Percentiles rank a stretch among this genome's conserved stretches.
These are phyloP conservation scores for Diaporthe destruens DNA, from an alignment of 2,329 filamentous ascomycete genomes.

Conservation along the genomic window DNA sequence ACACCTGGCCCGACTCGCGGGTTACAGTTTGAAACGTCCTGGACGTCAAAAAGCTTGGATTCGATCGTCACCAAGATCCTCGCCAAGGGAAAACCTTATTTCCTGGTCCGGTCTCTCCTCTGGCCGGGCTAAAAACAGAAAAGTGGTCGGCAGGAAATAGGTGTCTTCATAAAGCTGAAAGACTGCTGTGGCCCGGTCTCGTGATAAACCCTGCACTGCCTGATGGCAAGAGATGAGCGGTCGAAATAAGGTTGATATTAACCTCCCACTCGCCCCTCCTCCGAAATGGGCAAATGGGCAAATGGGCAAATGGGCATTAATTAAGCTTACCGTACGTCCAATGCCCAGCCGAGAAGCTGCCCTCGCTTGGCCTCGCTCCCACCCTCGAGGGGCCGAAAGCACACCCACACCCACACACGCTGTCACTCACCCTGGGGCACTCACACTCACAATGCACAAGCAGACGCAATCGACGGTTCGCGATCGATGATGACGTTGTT, in stretches of 20 bases:
- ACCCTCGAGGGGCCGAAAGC: neutral
- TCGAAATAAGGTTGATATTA: slow-evolving; percentile 34
- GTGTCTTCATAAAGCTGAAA: slow-evolving; percentile 17
- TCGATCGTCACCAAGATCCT: slow-evolving; percentile 29
- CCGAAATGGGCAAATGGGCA: slow-evolving; percentile 14
- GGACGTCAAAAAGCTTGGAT: slow-evolving; percentile 30
- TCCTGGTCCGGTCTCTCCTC: slow-evolving; percentile 20
- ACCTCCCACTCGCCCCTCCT: slow-evolving; percentile 8
- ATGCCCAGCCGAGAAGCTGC: slow-evolving; percentile 21
- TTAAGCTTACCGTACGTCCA: slow-evolving; percentile 30
- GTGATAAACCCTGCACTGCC: neutral
- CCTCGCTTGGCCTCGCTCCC: slow-evolving; percentile 1
- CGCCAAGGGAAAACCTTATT: slow-evolving; percentile 28
- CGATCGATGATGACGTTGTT: slow-evolving; percentile 20
- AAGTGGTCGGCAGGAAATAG: neutral
- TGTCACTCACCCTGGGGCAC: too few species aligned
- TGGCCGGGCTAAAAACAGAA: slow-evolving; percentile 17
- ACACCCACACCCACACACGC: neutral
- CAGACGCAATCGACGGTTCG: neutral
- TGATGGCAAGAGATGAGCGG: slow-evolving; percentile 18
- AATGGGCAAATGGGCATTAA: slow-evolving; percentile 25
- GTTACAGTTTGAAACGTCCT: slow-evolving; percentile 34
- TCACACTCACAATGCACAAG: neutral
- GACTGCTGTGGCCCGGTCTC: neutral
- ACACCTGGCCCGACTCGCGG: slow-evolving; percentile 8